Conservation (phyloP, 192 early-diverging fungal genomes). For the Pilobolus umbonatus region DNA sequence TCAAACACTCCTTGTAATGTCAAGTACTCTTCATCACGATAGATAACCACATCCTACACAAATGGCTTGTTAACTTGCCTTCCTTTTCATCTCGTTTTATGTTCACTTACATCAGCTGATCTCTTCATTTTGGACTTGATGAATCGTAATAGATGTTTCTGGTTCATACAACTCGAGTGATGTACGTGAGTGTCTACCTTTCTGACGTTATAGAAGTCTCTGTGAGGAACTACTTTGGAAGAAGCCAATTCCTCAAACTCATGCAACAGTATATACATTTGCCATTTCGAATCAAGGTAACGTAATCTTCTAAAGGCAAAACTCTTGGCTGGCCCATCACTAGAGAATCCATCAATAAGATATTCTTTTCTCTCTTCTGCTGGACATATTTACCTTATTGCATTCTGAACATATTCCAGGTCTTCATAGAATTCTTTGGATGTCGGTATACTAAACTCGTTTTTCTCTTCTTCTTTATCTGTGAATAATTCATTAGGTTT, state of each 20-base stretch:
- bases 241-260: slow-evolving; percentile 94
- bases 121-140: slow-evolving; percentile 90
- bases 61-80: neutral
- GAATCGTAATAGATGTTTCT: slow-evolving; percentile 92
- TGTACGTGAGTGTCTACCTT: slow-evolving; percentile 98
- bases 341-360: too few species aligned
- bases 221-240: slow-evolving; percentile 85
- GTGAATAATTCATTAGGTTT: too few species aligned
- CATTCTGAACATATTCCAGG: too few species aligned
- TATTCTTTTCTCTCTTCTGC: too few species aligned
- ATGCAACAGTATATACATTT: slow-evolving; percentile 86
- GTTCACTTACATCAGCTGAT: slow-evolving; percentile 52
- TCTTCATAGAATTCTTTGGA: too few species aligned
- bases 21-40: slow-evolving; percentile 78
- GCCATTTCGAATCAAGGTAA: slow-evolving; percentile 90
- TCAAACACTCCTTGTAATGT: slow-evolving; percentile 83
- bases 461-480: too few species aligned
- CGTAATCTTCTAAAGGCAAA: slow-evolving; percentile 86
- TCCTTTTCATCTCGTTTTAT: neutral
- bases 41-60: slow-evolving; percentile 68
- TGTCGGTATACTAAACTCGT: too few species aligned
- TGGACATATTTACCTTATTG: too few species aligned
- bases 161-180: slow-evolving; percentile 91
- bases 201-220: slow-evolving; percentile 97
- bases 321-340: slow-evolving; percentile 80